These are phyloP conservation scores for Trichoderma endophyticum DNA, from an alignment of 2,329 filamentous ascomycete genomes.

Conservation along the genomic window DNA sequence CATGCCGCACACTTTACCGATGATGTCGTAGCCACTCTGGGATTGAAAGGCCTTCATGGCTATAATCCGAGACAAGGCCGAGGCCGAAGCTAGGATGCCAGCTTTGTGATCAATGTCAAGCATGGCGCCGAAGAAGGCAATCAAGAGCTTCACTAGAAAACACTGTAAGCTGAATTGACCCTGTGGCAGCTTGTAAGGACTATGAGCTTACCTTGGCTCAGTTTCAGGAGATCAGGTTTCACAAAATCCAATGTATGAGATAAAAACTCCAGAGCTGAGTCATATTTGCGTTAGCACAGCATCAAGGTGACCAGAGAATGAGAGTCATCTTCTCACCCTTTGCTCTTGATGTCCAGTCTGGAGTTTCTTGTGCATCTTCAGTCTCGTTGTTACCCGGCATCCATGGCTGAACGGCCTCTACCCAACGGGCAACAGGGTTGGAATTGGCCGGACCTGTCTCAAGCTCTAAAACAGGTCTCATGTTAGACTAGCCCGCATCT, in stretches of 20 bases:
- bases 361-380: slow-evolving; percentile 41
- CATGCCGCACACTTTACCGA: slow-evolving; percentile 48
- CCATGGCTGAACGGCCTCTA: slow-evolving; percentile 54
- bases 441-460: slow-evolving; percentile 42
- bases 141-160: slow-evolving; percentile 42
- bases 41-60: slow-evolving; percentile 52
- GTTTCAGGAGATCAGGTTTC: slow-evolving; percentile 43
- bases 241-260: slow-evolving; percentile 52
- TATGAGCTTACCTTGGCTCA: slow-evolving; percentile 44
- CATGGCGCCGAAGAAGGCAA: slow-evolving; percentile 56
- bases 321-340: slow-evolving; percentile 38
- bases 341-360: slow-evolving; percentile 52
- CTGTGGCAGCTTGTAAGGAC: not conserved
- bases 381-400: slow-evolving; percentile 44
- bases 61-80: slow-evolving; percentile 48
- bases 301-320: not conserved
- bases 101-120: slow-evolving; percentile 59
- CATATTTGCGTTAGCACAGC: not conserved
- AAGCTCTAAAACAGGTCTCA: slow-evolving; percentile 36
- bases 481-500: not conserved
- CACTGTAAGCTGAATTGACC: not conserved
- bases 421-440: slow-evolving; percentile 52
- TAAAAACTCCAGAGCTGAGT: slow-evolving; percentile 53
- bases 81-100: slow-evolving; percentile 53
- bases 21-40: slow-evolving; percentile 46